Percentiles rank a stretch among this genome's conserved stretches.
Conservation (phyloP, 345 rosid genomes). For the Pugionium cornutum region DNA sequence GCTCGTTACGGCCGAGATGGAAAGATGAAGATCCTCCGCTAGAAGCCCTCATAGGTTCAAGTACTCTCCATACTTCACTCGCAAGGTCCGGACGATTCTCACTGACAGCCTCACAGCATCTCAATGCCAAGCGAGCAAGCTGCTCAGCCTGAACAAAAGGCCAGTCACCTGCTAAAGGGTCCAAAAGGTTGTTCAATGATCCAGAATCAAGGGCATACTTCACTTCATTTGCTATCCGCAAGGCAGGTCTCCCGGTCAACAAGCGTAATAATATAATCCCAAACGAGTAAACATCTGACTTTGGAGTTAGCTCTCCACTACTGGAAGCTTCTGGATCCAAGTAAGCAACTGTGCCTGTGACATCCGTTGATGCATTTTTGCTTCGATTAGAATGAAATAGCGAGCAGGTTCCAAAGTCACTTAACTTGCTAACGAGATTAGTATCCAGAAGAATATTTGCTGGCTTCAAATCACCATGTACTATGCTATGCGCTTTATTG, state of each 20-base stretch:
- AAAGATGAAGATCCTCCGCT: conserved; percentile 62
- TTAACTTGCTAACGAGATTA: conserved; percentile 72
- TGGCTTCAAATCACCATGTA: conserved; percentile 89
- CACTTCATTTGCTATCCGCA: conserved; percentile 69
- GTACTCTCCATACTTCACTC: conserved; percentile 80
- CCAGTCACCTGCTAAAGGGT: conserved; percentile 97
- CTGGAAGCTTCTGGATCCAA: conserved; percentile 80
- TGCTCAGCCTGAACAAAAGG: conserved; percentile 87
- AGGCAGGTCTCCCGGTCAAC: conserved; percentile 71
- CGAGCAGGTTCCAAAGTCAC: conserved; percentile 83
- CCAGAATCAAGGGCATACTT: conserved; percentile 62
- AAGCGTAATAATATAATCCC: conserved; percentile 73
- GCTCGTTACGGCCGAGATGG: conserved; percentile 55
- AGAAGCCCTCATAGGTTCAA: conserved; percentile 86
- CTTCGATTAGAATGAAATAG: conserved; percentile 42
- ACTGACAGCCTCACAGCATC: conserved; percentile 74
- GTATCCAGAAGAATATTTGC: conserved; percentile 78
- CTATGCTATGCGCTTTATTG: conserved; percentile 68
- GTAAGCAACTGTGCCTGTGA: conserved; percentile 70
- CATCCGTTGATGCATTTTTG: conserved; percentile 54
- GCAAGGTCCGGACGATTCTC: conserved; percentile 77
- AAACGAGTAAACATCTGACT: conserved; percentile 86
- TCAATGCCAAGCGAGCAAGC: conserved; percentile 71
- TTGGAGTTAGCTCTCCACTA: conserved; percentile 75
- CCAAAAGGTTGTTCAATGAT: conserved; percentile 59